Evolutionary conservation across 225 moss, liverwort and hornwort genomes (phyloP), one percentile per base, ranked within the genome.

Genomic region (Marchantia polymorpha): DNA sequence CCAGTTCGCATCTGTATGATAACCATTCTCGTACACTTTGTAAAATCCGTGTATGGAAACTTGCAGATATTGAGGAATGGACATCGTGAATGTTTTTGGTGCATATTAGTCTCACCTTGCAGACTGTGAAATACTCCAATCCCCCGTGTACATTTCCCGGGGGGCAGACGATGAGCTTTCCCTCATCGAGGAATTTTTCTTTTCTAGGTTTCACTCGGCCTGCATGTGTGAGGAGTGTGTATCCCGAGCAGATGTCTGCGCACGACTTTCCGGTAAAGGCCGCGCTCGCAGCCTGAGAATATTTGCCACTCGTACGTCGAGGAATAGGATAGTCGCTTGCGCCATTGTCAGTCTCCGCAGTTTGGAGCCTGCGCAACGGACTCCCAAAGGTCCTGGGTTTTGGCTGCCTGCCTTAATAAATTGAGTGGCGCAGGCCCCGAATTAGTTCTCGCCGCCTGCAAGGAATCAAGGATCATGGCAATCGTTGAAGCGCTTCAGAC

Each of bases 381-480:
- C 69, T 69, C 47, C 47, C 53, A 20, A 15, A 9, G 12, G 73
- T 31, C 52, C n/a, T 51, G 10, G 65, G 19, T 73, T 73, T 73
- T 73, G 73, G 73, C 73, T n/a, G 52, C 16, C 52, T 73, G 49
- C 52, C 73, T 39, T 73, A 27, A 73, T 23, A 15, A 22, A 19
- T 73, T 73, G 23, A n/a, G 26, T 26, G 69, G 29, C 46, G 8
- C 69, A 47, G 69, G 46, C 39, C 39, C 69, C 69, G 46, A 69
- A 26, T 39, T 26, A 39, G 52, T n/a, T 23, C 22, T 12, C 48
- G 9, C 17, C 47, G 11, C 52, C 52, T 23, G 73, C 52, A 53
- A 73, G 52, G 52, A 73, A 11, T 51, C 52, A 53, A 73, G 52
- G 52, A 73, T 73, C 39, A 73, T n/a, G 73, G 22, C n/a, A n/a